phyloP scores from a whole-genome alignment of 495 filamentous ascomycete species.

The Aspergillus taichungensis region DNA sequence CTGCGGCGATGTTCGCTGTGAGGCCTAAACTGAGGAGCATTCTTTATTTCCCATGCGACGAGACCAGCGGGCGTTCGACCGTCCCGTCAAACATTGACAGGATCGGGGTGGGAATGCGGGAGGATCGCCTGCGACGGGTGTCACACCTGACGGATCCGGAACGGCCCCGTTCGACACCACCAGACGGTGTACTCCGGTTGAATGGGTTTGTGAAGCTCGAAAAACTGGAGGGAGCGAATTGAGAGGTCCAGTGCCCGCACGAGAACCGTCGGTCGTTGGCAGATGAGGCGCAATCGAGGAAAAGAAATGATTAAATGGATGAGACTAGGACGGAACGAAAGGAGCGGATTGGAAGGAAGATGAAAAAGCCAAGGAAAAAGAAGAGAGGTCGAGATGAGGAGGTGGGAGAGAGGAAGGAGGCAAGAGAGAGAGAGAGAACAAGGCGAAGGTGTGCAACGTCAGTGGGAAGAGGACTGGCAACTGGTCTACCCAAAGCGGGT shows the following conservation, averaged over 20 bases:
- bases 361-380: slow-evolving; percentile 5
- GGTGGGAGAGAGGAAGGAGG: neutral
- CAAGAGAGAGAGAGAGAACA: neutral
- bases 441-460: neutral
- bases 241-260: too few relatives aligned
- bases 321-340: neutral
- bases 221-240: too few relatives aligned
- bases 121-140: too few relatives aligned
- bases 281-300: too few relatives aligned
- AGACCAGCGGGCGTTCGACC: slow-evolving; percentile 1
- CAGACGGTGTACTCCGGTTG: too few relatives aligned
- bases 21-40: slow-evolving; percentile 43
- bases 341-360: slow-evolving; percentile 1
- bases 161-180: too few relatives aligned
- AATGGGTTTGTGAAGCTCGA: too few relatives aligned
- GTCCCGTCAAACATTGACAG: slow-evolving; percentile 12
- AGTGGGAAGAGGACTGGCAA: neutral
- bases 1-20: slow-evolving; percentile 45
- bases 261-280: too few relatives aligned
- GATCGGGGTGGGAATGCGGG: too few relatives aligned
- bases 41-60: slow-evolving; percentile 10
- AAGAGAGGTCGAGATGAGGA: slow-evolving; percentile 8
- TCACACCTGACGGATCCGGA: too few relatives aligned
- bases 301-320: too few relatives aligned
- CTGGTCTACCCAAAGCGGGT: neutral